Evolutionary conservation across 1,284 basidiomycete species (phyloP).

Genomic region (Malassezia slooffiae): DNA sequence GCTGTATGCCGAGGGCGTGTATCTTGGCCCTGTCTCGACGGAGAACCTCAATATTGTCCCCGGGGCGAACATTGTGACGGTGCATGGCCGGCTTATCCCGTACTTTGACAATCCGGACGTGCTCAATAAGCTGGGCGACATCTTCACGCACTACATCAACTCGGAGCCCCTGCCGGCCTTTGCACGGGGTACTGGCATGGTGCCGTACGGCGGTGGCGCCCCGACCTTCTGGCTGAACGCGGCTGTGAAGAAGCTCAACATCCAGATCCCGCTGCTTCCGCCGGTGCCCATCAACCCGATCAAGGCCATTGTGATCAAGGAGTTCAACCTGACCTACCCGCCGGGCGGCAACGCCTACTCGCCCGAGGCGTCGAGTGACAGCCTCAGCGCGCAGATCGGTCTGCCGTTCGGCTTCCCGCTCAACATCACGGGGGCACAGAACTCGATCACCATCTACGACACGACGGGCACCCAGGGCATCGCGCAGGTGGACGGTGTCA

Average conservation of each 20-base stretch:
- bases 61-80: constrained; percentile 56
- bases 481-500: constrained; percentile 29
- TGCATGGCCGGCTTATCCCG: constrained; percentile 56
- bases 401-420: constrained; percentile 68
- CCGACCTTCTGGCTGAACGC: constrained; percentile 62
- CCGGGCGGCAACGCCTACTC: constrained; percentile 53
- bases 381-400: constrained; percentile 56
- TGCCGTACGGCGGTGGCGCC: constrained; percentile 49
- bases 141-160: constrained; percentile 68
- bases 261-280: constrained; percentile 57
- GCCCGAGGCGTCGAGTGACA: constrained; percentile 55
- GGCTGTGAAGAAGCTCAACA: constrained; percentile 57
- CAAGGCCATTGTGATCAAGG: constrained; percentile 57
- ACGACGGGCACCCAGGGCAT: constrained; percentile 54
- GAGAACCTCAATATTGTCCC: constrained; percentile 32
- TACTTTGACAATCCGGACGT: constrained; percentile 52
- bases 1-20: constrained; percentile 56
- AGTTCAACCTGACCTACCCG: constrained; percentile 56
- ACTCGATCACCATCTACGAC: constrained; percentile 56
- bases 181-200: constrained; percentile 54
- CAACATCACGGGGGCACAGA: constrained; percentile 58
- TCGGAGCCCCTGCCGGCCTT: constrained; percentile 55
- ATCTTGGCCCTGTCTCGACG: constrained; percentile 55
- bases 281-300: constrained; percentile 57
- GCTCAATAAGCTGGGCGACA: constrained; percentile 54